phyloP scores from a whole-genome alignment of 148 eudicot species.

The Rhododendron simsii region DNA sequence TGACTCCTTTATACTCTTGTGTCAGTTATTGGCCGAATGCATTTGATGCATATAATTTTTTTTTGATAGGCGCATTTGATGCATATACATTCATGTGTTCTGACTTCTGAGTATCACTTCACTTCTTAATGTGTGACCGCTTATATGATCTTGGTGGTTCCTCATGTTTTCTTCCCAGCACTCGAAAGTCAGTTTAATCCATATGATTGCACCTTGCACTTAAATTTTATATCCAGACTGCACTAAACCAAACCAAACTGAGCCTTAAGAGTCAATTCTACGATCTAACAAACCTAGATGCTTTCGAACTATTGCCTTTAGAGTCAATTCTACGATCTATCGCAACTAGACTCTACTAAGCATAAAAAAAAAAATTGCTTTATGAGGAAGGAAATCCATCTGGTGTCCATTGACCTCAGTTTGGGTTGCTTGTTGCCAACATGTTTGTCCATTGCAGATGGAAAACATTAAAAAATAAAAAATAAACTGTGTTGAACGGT shows the following conservation, averaged over 20 bases:
- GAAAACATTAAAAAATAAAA: neutral
- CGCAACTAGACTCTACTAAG: neutral
- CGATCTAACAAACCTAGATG: neutral
- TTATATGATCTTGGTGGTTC: neutral
- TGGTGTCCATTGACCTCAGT: neutral
- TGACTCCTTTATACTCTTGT: neutral
- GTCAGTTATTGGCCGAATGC: neutral
- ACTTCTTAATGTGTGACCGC: neutral
- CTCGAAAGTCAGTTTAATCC: neutral
- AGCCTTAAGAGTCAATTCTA: neutral
- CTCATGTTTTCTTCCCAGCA: neutral
- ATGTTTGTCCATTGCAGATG: neutral
- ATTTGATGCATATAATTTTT: neutral
- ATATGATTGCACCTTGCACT: neutral
- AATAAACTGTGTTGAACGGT: too few relatives aligned
- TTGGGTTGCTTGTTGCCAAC: neutral
- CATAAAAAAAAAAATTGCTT: neutral
- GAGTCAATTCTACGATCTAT: neutral
- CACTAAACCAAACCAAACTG: neutral
- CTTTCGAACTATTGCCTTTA: neutral
- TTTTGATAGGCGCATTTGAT: neutral
- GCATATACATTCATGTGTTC: neutral
- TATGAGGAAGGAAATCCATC: neutral
- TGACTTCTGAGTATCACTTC: neutral
- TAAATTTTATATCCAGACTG: neutral